phyloP scores from a whole-genome alignment of 768 basidiomycete species.

The Tephrocybe sp. region DNA sequence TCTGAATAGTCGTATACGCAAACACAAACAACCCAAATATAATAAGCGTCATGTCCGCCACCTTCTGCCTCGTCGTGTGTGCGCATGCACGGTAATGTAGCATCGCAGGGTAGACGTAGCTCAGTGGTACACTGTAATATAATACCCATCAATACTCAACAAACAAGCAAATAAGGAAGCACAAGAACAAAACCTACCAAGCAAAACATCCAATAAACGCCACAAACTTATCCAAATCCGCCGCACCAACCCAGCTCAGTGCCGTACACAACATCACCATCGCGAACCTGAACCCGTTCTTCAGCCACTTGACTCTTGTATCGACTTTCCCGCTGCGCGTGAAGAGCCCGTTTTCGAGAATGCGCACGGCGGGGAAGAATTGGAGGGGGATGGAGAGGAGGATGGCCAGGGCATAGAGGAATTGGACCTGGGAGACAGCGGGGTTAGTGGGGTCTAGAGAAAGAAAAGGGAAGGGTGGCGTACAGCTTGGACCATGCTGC shows the following conservation, averaged over 20 bases:
- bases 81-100: slow-evolving; percentile 89
- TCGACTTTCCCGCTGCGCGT: slow-evolving; percentile 83
- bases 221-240: slow-evolving; percentile 94
- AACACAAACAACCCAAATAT: slow-evolving; percentile 73
- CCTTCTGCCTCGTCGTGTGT: slow-evolving; percentile 62
- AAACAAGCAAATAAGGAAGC: neutral
- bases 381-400: slow-evolving; percentile 90
- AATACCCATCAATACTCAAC: neutral
- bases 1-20: slow-evolving; percentile 80
- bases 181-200: slow-evolving; percentile 56
- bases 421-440: slow-evolving; percentile 56
- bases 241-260: slow-evolving; percentile 80
- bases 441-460: neutral
- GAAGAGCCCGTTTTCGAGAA: slow-evolving; percentile 95
- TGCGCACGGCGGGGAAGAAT: slow-evolving; percentile 96
- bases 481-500: slow-evolving; percentile 87
- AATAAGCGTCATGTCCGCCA: slow-evolving; percentile 70
- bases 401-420: slow-evolving; percentile 91
- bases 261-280: slow-evolving; percentile 80
- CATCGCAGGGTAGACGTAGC: slow-evolving; percentile 93
- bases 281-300: slow-evolving; percentile 84
- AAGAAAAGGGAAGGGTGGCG: slow-evolving; percentile 28
- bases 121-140: slow-evolving; percentile 80
- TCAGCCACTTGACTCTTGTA: slow-evolving; percentile 88
- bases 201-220: slow-evolving; percentile 92